Evolutionary conservation across 495 filamentous ascomycete genomes (phyloP).

Genomic region (Penicillium lividum): DNA sequence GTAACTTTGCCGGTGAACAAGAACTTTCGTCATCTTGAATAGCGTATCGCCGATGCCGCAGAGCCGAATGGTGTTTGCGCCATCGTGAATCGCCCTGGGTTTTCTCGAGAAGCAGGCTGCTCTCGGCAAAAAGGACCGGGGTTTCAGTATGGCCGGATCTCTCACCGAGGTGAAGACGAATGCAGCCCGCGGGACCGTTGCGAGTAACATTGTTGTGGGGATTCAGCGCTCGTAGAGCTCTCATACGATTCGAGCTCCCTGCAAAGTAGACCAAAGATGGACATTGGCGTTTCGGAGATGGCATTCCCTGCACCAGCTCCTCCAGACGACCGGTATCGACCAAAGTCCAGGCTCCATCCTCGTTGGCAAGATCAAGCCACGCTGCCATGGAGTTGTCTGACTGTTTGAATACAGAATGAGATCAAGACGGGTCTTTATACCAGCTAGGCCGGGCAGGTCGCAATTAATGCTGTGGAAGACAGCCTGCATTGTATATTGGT

Average conservation of each 20-base stretch:
- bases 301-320: not conserved
- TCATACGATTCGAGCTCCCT: constrained; percentile 13
- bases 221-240: constrained; percentile 16
- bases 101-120: not conserved
- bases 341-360: not conserved
- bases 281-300: not conserved
- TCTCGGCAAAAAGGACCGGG: constrained; percentile 18
- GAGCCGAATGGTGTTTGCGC: constrained; percentile 8
- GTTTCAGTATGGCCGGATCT: constrained; percentile 5
- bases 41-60: constrained; percentile 6
- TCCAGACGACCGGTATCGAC: constrained; percentile 5
- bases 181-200: constrained; percentile 8
- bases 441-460: no score
- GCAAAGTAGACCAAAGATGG: constrained; percentile 15
- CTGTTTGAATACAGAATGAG: not conserved
- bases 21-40: not conserved
- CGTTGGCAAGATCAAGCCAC: constrained; percentile 1
- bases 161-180: constrained; percentile 12
- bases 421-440: not conserved
- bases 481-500: not conserved
- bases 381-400: not conserved
- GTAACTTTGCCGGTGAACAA: constrained; percentile 7
- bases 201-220: constrained; percentile 23
- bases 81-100: not conserved
- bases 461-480: not conserved